phyloP scores from a whole-genome alignment of 108 stramenopile species.

The Chaetoceros tenuissimus region DNA sequence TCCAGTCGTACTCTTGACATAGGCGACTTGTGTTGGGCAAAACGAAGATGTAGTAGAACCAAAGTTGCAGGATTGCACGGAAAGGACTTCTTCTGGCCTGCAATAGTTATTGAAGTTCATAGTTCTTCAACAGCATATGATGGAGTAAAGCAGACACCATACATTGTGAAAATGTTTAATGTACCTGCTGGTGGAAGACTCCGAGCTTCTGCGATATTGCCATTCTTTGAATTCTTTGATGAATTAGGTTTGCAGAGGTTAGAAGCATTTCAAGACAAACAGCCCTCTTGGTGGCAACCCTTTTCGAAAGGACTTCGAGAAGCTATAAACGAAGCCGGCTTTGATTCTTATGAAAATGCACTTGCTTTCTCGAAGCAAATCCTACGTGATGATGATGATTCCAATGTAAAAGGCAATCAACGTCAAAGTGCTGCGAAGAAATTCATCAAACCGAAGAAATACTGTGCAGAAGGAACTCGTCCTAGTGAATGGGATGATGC shows the following conservation, averaged over 20 bases:
- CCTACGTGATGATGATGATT: no score
- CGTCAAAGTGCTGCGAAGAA: slow-evolving; percentile 10
- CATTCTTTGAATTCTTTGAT: slow-evolving; percentile 27
- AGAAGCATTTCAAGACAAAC: neutral
- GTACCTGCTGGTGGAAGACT: slow-evolving; percentile 2
- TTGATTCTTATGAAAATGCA: slow-evolving; percentile 20
- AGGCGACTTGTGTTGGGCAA: slow-evolving; percentile 27
- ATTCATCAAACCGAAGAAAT: neutral
- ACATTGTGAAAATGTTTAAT: slow-evolving; percentile 19
- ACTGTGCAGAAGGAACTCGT: slow-evolving; percentile 5
- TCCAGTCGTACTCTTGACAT: neutral
- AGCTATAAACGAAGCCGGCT: slow-evolving; percentile 10
- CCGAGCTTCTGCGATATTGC: slow-evolving; percentile 9
- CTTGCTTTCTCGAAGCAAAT: slow-evolving; percentile 13
- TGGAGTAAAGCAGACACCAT: slow-evolving; percentile 1
- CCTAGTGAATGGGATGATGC: slow-evolving; percentile 21
- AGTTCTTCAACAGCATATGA: slow-evolving; percentile 6
- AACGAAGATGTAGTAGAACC: slow-evolving; percentile 10
- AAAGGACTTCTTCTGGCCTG: neutral
- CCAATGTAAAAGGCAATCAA: no score
- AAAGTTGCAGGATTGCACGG: neutral
- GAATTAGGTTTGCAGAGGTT: slow-evolving; percentile 20
- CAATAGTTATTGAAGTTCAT: slow-evolving; percentile 20
- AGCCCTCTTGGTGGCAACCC: neutral
- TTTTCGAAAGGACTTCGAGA: slow-evolving; percentile 12